phyloP scores from a whole-genome alignment of 495 filamentous ascomycete genomes.

The Podospora pseudopauciseta region DNA sequence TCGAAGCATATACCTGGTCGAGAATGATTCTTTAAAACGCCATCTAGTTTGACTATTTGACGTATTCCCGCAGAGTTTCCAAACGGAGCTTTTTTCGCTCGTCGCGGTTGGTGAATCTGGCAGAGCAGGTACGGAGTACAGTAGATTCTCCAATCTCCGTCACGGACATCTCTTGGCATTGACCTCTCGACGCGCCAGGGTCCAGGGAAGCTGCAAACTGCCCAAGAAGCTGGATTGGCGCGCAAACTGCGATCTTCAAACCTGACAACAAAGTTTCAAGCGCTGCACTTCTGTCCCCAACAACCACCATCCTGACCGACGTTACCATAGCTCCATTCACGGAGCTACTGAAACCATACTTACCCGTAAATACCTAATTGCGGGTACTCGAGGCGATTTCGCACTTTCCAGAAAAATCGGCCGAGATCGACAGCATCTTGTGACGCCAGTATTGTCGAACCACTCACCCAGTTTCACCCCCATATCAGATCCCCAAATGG shows the following conservation, averaged over 20 bases:
- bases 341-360: not conserved
- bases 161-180: not conserved
- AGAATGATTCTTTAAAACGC: too few species aligned
- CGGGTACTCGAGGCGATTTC: not conserved
- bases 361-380: not conserved
- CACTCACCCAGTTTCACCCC: not conserved
- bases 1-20: too few species aligned
- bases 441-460: not conserved
- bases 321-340: not conserved
- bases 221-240: not conserved
- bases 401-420: not conserved
- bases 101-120: too few species aligned
- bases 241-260: not conserved
- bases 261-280: not conserved
- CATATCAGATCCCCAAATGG: conserved; percentile 19
- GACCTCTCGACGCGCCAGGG: not conserved
- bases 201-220: not conserved
- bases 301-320: not conserved
- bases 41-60: too few species aligned
- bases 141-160: too few species aligned
- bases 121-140: too few species aligned
- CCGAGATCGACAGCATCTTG: not conserved
- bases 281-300: not conserved
- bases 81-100: too few species aligned
- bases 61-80: too few species aligned